phyloP scores from a whole-genome alignment of 805 yeast species.

The fission yeast (Schizosaccharomyces pombe) region DNA sequence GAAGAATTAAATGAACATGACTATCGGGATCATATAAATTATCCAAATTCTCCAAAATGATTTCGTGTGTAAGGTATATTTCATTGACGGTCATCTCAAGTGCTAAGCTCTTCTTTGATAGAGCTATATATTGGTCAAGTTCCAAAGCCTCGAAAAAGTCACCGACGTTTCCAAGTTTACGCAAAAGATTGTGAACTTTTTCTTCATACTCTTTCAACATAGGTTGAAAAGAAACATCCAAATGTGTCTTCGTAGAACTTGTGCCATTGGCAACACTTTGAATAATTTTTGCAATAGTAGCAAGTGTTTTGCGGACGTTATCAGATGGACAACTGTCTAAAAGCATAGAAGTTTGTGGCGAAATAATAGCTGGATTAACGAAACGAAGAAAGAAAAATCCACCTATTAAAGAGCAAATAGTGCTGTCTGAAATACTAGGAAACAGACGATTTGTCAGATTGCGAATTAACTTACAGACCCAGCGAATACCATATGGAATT shows the following conservation, averaged over 20 bases:
- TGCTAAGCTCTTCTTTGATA: conserved; percentile 15
- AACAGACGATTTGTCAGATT: conserved; percentile 33
- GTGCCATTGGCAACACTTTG: conserved; percentile 78
- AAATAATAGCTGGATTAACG: conserved; percentile 71
- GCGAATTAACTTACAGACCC: conserved; percentile 44
- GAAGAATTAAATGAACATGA: conserved; percentile 13
- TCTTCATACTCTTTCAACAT: conserved; percentile 14
- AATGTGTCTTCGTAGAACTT: conserved; percentile 29
- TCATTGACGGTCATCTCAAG: conserved; percentile 17
- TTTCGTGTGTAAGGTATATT: conserved; percentile 16
- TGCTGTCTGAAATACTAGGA: conserved; percentile 26
- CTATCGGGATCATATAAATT: conserved; percentile 6
- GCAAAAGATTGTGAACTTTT: conserved; percentile 15
- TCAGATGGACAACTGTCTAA: conserved; percentile 18
- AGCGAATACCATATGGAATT: conserved; percentile 50
- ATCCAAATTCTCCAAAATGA: conserved; percentile 15
- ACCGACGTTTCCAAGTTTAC: conserved; percentile 19
- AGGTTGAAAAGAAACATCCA: conserved; percentile 13
- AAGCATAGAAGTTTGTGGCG: conserved; percentile 41
- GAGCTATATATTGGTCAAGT: conserved; percentile 19
- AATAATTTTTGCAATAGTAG: conserved; percentile 58
- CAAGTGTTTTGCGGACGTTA: conserved; percentile 36
- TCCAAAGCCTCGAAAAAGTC: conserved; percentile 20
- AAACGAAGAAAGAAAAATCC: conserved; percentile 65
- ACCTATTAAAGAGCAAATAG: conserved; percentile 31